Evolutionary conservation across 2,329 filamentous ascomycete species (phyloP), one percentile per base, ranked within the genome.

Genomic region (Dactylellina cionopaga): DNA sequence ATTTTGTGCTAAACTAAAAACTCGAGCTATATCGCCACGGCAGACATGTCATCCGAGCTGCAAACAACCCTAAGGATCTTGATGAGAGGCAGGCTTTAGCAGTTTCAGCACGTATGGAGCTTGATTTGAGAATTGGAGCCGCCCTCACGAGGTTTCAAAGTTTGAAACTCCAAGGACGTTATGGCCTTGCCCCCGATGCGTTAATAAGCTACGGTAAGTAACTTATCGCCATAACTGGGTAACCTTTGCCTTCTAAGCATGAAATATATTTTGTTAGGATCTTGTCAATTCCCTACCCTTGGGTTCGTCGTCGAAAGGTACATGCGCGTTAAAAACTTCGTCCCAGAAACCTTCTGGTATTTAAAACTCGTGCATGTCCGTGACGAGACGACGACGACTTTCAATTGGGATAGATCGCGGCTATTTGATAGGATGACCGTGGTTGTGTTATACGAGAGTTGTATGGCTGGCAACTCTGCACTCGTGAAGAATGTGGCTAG

Each of bases 231-330:
- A n/a, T n/a, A n/a, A n/a, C n/a, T n/a, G n/a, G n/a, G n/a, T n/a
- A n/a, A n/a, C n/a, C n/a, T n/a, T n/a, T n/a, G n/a, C n/a, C n/a
- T n/a, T n/a, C n/a, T n/a, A n/a, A n/a, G n/a, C n/a, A n/a, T 29
- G 31, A 17, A 70, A 33, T 22, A 9, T 29, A 46, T 49, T 46
- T 46, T 43, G 35, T 33, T 66, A 91, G 91, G 87, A 11, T 96
- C 93, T 2, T 99, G 95, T 76, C 95, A 99, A 79, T 99, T 99
- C 77, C 95, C 95, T 1, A 98, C 95, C 0, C 84, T 99, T 3
- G 95, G 95, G 0, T 99, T 99, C 76, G 94, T 99, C 0, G 95
- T 99, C 5, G 95, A 99, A 80, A 88, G 94, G 49, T 99, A 98
- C 80, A 92, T 96, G 77, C 89, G 91, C 54, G 95, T 99, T 55